Conservation (phyloP, 75 land plant species). For the Cryptomeria japonica region DNA sequence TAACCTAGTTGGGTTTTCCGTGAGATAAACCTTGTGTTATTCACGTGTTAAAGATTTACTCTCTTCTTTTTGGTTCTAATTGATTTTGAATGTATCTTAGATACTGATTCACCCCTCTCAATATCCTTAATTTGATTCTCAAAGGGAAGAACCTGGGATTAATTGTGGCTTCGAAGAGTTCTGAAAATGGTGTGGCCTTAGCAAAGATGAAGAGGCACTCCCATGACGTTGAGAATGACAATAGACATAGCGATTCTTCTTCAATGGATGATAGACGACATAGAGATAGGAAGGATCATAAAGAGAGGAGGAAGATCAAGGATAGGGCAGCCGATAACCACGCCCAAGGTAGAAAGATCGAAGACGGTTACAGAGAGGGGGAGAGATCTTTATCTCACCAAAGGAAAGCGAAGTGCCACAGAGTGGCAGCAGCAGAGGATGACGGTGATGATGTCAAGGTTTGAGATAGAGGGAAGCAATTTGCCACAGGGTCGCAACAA, state of each 20-base stretch:
- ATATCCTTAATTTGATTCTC: too few species aligned
- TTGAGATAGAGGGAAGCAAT: not conserved
- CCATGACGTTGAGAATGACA: not conserved
- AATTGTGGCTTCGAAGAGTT: too few species aligned
- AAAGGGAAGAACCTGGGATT: too few species aligned
- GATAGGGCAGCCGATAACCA: not conserved
- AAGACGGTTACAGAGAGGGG: not conserved
- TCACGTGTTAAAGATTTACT: too few species aligned
- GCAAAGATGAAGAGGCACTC: not conserved
- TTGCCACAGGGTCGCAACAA: too few species aligned
- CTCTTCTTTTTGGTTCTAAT: too few species aligned
- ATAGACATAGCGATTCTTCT: not conserved
- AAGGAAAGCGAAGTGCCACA: slow-evolving; percentile 4
- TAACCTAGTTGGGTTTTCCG: too few species aligned
- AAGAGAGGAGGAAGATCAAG: not conserved
- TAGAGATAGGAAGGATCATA: not conserved
- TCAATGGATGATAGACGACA: not conserved
- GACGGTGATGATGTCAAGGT: not conserved
- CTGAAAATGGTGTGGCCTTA: too few species aligned
- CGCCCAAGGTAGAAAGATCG: not conserved
- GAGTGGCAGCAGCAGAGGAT: not conserved
- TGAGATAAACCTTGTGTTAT: too few species aligned
- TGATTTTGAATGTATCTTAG: too few species aligned
- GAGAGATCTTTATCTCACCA: not conserved
- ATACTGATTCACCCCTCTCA: too few species aligned